Evolutionary conservation across 306 rosid species (phyloP).

Genomic region (Pyrus communis): DNA sequence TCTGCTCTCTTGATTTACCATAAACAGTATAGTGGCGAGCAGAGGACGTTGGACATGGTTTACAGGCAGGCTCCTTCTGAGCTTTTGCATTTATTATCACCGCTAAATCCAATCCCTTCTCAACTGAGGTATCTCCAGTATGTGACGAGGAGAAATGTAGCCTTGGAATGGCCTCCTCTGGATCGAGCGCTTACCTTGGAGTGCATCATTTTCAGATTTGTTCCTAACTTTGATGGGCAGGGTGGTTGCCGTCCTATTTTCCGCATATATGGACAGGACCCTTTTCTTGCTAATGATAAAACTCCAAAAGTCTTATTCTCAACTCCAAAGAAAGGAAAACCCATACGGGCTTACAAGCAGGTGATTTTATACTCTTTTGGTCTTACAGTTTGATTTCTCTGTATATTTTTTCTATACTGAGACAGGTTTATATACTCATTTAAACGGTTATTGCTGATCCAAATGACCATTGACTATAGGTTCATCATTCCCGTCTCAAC

Average conservation of each 20-base stretch:
- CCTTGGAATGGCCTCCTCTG: slow-evolving; percentile 86
- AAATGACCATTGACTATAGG: not conserved
- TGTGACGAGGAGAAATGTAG: slow-evolving; percentile 78
- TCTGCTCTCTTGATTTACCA: slow-evolving; percentile 73
- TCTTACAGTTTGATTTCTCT: not conserved
- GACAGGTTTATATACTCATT: not conserved
- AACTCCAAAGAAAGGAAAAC: slow-evolving; percentile 54
- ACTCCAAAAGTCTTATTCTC: slow-evolving; percentile 57
- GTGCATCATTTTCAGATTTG: slow-evolving; percentile 68
- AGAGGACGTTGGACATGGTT: slow-evolving; percentile 84
- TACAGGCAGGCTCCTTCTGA: slow-evolving; percentile 79
- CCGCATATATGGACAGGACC: slow-evolving; percentile 80
- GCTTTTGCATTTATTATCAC: slow-evolving; percentile 64
- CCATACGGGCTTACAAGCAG: slow-evolving; percentile 65
- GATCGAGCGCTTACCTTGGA: slow-evolving; percentile 86
- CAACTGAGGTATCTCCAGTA: slow-evolving; percentile 86
- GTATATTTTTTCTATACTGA: not conserved
- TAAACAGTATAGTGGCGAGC: slow-evolving; percentile 71
- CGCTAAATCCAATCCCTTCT: slow-evolving; percentile 79
- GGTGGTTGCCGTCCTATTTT: slow-evolving; percentile 82
- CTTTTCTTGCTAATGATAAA: slow-evolving; percentile 48
- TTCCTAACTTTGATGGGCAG: slow-evolving; percentile 63
- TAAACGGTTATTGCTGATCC: not conserved
- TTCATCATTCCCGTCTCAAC: not conserved
- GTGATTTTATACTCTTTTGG: slow-evolving; percentile 25